Evolutionary conservation across 2,329 filamentous ascomycete species (phyloP), one percentile per base, ranked within the genome.

Genomic region (Xylaria hypoxylon): DNA sequence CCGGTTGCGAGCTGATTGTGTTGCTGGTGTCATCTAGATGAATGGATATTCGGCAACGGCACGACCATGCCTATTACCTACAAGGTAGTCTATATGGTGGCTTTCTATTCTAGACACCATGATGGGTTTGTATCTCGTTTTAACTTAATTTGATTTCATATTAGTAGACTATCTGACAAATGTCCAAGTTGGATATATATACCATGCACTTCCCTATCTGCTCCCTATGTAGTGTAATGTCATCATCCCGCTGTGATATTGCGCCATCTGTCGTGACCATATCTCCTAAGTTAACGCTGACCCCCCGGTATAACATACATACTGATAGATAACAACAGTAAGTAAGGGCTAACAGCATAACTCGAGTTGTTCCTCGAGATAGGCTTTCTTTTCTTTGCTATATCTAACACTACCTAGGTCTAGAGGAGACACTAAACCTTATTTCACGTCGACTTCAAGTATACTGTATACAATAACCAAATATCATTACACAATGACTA

Each of bases 211-310:
- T 44, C 42, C 44, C 5, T 48, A 51, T 55, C n/a, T 38, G 48
- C n/a, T 31, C 22, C 38, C 47, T 10, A 50, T 45, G 10, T 26
- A 11, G 28, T 40, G 48, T 2, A 45, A 67, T 67, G 48, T 56
- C 60, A 64, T 57, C 64, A 64, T 64, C 35, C 19, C 44, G 38
- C 45, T 58, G 40, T 50, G 7, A 55, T 42, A 42, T 67, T 63
- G 64, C 64, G 60, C 64, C 35, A 67, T 64, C 19, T 56, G 64
- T 60, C 60, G 60, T 59, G 55, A 66, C 38, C 56, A 33, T 47
- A 44, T 42, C 15, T 50, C 44, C 48, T 42, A 48, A 48, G 58
- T 6, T 35, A 26, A 33, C 31, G 19, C 59, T 33, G 59, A 62
- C 51, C 53, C 42, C 26, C 31, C 31, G 7, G 26, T 28, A 38